Percentiles rank a stretch among this genome's conserved stretches.
Conservation (phyloP, 495 filamentous ascomycete genomes). For the Xeromyces bisporus region DNA sequence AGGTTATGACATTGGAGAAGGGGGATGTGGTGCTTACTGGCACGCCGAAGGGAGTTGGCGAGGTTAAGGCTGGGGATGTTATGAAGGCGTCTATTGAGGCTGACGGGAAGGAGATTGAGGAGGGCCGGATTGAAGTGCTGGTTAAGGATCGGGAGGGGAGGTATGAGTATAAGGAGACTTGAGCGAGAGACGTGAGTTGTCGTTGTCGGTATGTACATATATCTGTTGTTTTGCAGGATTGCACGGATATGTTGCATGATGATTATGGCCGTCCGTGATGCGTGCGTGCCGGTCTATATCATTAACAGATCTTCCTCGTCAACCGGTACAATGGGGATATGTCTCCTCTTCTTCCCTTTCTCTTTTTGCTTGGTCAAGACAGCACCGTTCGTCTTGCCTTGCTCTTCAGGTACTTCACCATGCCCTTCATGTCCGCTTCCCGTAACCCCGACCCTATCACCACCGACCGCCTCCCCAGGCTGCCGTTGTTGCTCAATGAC, state of each 20-base stretch:
- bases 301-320: conserved; percentile 9
- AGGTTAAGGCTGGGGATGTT: conserved; percentile 69
- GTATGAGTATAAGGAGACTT: conserved; percentile 33
- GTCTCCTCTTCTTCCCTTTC: conserved; percentile 4
- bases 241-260: no score
- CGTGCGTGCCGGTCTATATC: no score
- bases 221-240: neutral
- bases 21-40: conserved; percentile 90
- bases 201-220: neutral
- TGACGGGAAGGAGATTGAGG: conserved; percentile 66
- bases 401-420: neutral
- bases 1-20: conserved; percentile 83
- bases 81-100: conserved; percentile 76
- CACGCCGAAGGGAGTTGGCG: conserved; percentile 90
- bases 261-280: no score
- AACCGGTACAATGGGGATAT: conserved; percentile 9
- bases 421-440: neutral
- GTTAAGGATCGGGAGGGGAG: conserved; percentile 51
- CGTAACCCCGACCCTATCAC: neutral
- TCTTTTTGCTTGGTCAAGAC: neutral
- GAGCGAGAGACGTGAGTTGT: no score
- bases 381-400: neutral
- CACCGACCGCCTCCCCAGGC: neutral
- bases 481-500: neutral
- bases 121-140: conserved; percentile 67